phyloP scores from a whole-genome alignment of 495 filamentous ascomycete genomes.

The Talaromyces proteolyticus region DNA sequence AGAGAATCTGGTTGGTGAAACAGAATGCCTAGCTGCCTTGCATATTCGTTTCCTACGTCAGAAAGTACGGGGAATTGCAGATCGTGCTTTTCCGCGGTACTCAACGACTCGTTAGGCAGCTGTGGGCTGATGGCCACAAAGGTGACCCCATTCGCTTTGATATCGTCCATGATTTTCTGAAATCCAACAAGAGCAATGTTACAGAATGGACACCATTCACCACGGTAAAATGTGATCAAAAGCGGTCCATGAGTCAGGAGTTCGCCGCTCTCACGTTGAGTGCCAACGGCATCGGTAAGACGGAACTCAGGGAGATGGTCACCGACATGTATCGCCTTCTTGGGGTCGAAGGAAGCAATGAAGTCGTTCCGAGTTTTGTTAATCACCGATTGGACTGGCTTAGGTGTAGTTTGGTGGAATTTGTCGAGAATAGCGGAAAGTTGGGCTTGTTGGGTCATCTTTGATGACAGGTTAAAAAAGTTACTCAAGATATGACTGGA shows the following conservation, averaged over 20 bases:
- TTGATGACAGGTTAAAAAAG: background rate
- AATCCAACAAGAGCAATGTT: slow-evolving; percentile 23
- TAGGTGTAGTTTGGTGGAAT: background rate
- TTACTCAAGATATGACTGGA: background rate
- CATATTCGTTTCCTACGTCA: slow-evolving; percentile 27
- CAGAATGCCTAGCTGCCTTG: slow-evolving; percentile 25
- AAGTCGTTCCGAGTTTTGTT: background rate
- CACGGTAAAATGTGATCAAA: slow-evolving; percentile 38
- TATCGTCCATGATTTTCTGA: slow-evolving; percentile 20
- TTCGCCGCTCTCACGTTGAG: slow-evolving; percentile 14
- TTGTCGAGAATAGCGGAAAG: background rate
- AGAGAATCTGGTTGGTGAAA: slow-evolving; percentile 18
- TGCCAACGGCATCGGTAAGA: slow-evolving; percentile 21
- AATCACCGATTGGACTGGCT: background rate
- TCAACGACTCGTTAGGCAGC: slow-evolving; percentile 23
- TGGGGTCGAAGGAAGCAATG: slow-evolving; percentile 11
- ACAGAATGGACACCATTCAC: slow-evolving; percentile 39
- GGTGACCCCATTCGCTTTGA: slow-evolving; percentile 27
- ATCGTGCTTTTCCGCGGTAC: slow-evolving; percentile 21
- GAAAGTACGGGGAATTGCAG: slow-evolving; percentile 32
- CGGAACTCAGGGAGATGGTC: slow-evolving; percentile 20
- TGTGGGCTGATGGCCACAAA: slow-evolving; percentile 34
- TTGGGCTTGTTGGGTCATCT: background rate
- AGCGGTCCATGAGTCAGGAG: slow-evolving; percentile 28
- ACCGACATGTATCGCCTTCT: slow-evolving; percentile 22